Evolutionary conservation across 371 early-diverging fungal species (phyloP), one percentile per base, ranked within the genome.

Genomic region (Apophysomyces sp.): DNA sequence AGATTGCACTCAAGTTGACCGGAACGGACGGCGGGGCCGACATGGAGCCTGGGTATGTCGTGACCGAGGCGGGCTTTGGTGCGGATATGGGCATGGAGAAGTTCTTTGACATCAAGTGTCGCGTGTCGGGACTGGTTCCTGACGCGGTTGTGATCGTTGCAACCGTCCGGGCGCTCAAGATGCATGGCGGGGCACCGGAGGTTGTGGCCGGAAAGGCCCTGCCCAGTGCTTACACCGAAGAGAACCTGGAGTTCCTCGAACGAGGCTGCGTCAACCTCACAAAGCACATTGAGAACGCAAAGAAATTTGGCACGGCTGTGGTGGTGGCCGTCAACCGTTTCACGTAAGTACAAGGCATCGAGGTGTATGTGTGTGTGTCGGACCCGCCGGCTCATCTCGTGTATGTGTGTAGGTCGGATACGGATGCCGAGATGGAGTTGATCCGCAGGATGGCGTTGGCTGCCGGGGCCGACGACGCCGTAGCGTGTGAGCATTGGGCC

Each of bases 11-110:
- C 58, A 94, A 94, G 69, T 75, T 96, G 30, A 91, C 90, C 13
- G 94, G 95, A 24, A 82, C 81, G 0, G 85, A 86, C 29, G 77
- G 73, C 30, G 78, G 80, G 55, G 71, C 74, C 15, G 71, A 73
- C 16, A 78, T 76, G 21, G 81, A 86, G 58, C 78, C 88, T 49
- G 97, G 97, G 5, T 96, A 89, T 61, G 97, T 97, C 24, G 88
- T 96, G 31, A 97, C 97, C 18, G 97, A 97, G 78, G 94, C 95
- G 12, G 97, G 97, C 3, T 97, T 97, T 66, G 97, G 97, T 31
- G 94, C 96, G 12, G 97, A 97, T 77, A 97, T 97, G 73, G 97
- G 97, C 52, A 94, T 95, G 92, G 96, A 96, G 58, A 97, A 96
- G 77, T 96, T 97, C 84, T 93, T 96, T 73, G 87, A 97, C 74